Evolutionary conservation across 305 asterid genomes (phyloP).

Genomic region (Rubia peregrina): DNA sequence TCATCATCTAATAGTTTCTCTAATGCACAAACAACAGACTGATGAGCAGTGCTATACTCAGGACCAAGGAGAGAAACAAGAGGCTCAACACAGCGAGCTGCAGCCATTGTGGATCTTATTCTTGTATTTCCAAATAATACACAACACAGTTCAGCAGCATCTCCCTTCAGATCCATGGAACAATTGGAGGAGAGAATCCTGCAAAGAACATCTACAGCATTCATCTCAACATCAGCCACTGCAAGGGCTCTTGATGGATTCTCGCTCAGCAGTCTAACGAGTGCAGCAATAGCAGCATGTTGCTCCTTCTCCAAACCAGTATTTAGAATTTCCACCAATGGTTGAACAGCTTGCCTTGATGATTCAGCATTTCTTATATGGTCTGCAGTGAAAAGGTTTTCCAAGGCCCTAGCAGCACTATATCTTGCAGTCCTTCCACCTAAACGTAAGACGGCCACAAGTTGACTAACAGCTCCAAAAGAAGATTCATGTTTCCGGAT

Average conservation of each 20-base stretch:
- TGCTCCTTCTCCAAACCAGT: constrained; percentile 98
- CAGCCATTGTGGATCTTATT: constrained; percentile 33
- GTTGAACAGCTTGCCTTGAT: constrained; percentile 96
- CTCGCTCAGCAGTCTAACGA: constrained; percentile 80
- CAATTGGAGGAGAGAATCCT: constrained; percentile 73
- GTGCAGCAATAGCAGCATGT: constrained; percentile 98
- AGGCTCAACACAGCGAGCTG: constrained; percentile 41
- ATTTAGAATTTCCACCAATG: constrained; percentile 85
- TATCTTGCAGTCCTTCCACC: constrained; percentile 98
- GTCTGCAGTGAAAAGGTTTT: constrained; percentile 89
- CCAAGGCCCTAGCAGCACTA: constrained; percentile 99
- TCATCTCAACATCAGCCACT: constrained; percentile 96
- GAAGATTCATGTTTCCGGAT: constrained; percentile 96
- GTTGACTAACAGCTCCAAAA: constrained; percentile 94
- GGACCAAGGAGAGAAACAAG: constrained; percentile 34
- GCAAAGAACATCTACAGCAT: constrained; percentile 90
- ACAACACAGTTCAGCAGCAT: constrained; percentile 40
- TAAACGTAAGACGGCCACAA: constrained; percentile 89
- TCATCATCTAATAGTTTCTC: constrained; percentile 91
- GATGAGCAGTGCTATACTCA: constrained; percentile 68
- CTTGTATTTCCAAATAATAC: constrained; percentile 39
- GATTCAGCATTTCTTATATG: constrained; percentile 98
- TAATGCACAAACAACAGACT: constrained; percentile 80
- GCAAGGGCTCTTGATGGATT: constrained; percentile 94
- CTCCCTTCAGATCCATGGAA: constrained; percentile 37